Conservation (phyloP, 1,139 yeast species). For the Taphrina confusa region DNA sequence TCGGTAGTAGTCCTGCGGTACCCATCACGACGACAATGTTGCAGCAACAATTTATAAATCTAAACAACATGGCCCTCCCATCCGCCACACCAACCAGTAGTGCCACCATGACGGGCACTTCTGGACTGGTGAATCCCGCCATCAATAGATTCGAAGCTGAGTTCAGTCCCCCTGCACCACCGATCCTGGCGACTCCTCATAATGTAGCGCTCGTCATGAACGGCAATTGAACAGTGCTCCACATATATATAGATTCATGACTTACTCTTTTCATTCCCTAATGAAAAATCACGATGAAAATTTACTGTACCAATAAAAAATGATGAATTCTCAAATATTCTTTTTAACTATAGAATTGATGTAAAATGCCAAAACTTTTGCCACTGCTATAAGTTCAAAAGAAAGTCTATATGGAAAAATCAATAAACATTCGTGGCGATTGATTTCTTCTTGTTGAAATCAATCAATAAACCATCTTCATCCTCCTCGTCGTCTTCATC, state of each 20-base stretch:
- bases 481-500: constrained; percentile 16
- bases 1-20: constrained; percentile 34
- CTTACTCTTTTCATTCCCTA: neutral
- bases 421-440: too few species aligned
- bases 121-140: constrained; percentile 3
- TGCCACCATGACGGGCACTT: constrained; percentile 6
- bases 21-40: constrained; percentile 9
- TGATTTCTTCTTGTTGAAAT: constrained; percentile 25
- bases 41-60: constrained; percentile 10
- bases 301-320: neutral
- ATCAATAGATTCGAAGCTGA: constrained; percentile 15
- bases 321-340: neutral
- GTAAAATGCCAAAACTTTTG: too few species aligned
- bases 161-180: constrained; percentile 19
- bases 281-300: too few species aligned
- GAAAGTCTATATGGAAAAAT: too few species aligned
- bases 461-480: constrained; percentile 26
- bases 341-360: too few species aligned
- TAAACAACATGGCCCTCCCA: neutral
- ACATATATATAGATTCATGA: neutral
- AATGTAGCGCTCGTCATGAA: constrained; percentile 12
- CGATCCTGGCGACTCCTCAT: constrained; percentile 6
- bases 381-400: too few species aligned
- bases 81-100: neutral
- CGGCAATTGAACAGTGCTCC: neutral